These are phyloP conservation scores for Chamaecrista fasciculata DNA, from an alignment of 306 rosid genomes.

Conservation along the genomic window DNA sequence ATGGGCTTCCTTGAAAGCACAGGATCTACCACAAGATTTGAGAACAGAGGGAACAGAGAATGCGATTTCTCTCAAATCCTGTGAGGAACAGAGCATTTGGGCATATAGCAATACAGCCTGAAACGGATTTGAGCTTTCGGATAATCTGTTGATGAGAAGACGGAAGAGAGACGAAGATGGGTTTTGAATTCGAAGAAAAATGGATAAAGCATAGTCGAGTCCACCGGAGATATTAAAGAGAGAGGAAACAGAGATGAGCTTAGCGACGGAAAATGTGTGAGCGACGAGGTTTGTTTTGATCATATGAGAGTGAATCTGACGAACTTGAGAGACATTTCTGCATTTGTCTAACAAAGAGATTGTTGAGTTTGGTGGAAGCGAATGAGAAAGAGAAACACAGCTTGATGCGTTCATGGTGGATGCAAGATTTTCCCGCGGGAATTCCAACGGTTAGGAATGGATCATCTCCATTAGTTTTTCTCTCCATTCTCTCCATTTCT, in stretches of 20 bases:
- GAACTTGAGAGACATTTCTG: constrained; percentile 37
- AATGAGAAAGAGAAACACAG: constrained; percentile 3
- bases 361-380: constrained; percentile 19
- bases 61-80: constrained; percentile 25
- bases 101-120: constrained; percentile 42
- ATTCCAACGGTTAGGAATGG: constrained; percentile 1
- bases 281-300: constrained; percentile 54
- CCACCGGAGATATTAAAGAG: constrained; percentile 20
- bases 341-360: constrained; percentile 37
- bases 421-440: not conserved
- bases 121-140: constrained; percentile 33
- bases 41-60: constrained; percentile 50
- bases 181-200: constrained; percentile 26
- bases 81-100: constrained; percentile 40
- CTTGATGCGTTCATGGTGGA: constrained; percentile 31
- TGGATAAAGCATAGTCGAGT: constrained; percentile 32
- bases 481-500: too few species aligned
- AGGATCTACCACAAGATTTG: constrained; percentile 45
- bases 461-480: too few species aligned
- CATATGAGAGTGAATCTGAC: constrained; percentile 48
- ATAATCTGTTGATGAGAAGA: constrained; percentile 34
- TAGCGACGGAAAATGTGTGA: constrained; percentile 29
- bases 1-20: constrained; percentile 39
- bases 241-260: constrained; percentile 33
- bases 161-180: constrained; percentile 33